phyloP scores from a whole-genome alignment of 108 stramenopile genomes.

The Fragilariopsis cylindrus region DNA sequence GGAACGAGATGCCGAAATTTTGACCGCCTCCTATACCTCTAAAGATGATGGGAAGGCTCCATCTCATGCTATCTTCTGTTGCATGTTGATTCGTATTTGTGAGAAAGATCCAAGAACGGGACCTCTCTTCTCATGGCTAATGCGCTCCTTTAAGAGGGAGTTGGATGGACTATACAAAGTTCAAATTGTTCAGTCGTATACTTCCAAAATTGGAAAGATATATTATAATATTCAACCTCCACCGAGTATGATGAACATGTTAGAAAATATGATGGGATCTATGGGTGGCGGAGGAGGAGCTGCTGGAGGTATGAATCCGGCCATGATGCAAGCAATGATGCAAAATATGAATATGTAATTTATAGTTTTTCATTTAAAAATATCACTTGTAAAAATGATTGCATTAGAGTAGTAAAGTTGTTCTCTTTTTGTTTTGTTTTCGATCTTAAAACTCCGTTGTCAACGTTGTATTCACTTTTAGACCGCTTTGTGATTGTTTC shows the following conservation, averaged over 20 bases:
- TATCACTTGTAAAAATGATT: no score
- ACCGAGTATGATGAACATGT: conserved; percentile 85
- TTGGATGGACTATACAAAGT: conserved; percentile 73
- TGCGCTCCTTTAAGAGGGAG: conserved; percentile 76
- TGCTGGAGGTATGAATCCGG: conserved; percentile 73
- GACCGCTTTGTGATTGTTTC: no score
- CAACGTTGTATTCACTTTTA: no score
- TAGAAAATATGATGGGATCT: conserved; percentile 89
- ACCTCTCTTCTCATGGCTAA: conserved; percentile 79
- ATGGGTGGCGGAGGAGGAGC: conserved; percentile 68
- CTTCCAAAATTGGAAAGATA: conserved; percentile 85
- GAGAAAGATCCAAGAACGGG: conserved; percentile 83
- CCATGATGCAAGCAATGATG: conserved; percentile 83
- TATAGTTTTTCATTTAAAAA: no score
- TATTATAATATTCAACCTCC: conserved; percentile 91
- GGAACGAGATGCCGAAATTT: conserved; percentile 51
- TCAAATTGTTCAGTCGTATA: conserved; percentile 64
- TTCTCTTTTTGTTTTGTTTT: no score
- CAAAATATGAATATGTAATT: conserved; percentile 25
- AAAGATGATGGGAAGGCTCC: conserved; percentile 83
- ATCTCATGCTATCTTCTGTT: conserved; percentile 71
- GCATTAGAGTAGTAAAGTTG: no score
- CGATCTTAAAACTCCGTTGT: no score
- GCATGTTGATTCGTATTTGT: conserved; percentile 75
- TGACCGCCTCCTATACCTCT: conserved; percentile 72